Percentiles rank a stretch among this genome's conserved stretches.
Conservation (phyloP, 495 filamentous ascomycete species). For the Aspergillus ostianus region DNA sequence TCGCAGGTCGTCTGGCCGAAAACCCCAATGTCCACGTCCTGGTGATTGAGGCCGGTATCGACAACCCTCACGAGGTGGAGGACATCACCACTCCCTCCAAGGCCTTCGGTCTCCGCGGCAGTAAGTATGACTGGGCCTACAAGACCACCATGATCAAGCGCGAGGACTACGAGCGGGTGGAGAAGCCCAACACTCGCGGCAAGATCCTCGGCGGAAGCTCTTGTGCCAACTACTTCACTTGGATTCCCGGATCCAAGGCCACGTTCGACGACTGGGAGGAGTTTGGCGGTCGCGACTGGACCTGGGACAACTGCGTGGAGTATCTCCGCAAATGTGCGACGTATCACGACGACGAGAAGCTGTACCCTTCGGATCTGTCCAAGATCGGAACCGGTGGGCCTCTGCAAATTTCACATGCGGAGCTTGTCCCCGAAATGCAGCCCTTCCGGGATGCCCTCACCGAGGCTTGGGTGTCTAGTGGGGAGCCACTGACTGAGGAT, state of each 20-base stretch:
- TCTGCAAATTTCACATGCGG: slow-evolving; percentile 55
- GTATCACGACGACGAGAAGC: slow-evolving; percentile 53
- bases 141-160: slow-evolving; percentile 63
- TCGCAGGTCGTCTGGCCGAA: slow-evolving; percentile 59
- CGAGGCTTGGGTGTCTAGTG: slow-evolving; percentile 56
- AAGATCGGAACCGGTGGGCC: slow-evolving; percentile 52
- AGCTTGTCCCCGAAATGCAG: slow-evolving; percentile 51
- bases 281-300: slow-evolving; percentile 56
- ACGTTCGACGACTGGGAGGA: slow-evolving; percentile 60
- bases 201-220: slow-evolving; percentile 54
- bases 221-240: slow-evolving; percentile 57
- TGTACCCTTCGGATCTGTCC: slow-evolving; percentile 36
- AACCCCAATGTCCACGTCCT: slow-evolving; percentile 51
- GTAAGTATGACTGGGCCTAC: slow-evolving; percentile 59
- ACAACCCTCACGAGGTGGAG: slow-evolving; percentile 37
- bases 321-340: slow-evolving; percentile 56
- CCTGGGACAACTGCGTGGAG: slow-evolving; percentile 48
- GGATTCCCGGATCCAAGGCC: slow-evolving; percentile 50
- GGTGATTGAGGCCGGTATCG: slow-evolving; percentile 52
- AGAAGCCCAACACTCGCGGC: slow-evolving; percentile 60
- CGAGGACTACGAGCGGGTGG: slow-evolving; percentile 58
- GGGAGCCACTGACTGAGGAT: slow-evolving; percentile 49
- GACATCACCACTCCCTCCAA: slow-evolving; percentile 45
- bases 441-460: slow-evolving; percentile 56
- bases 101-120: slow-evolving; percentile 43